Evolutionary conservation across 2,329 filamentous ascomycete species (phyloP).

Genomic region (Pseudogymnoascus sp.): DNA sequence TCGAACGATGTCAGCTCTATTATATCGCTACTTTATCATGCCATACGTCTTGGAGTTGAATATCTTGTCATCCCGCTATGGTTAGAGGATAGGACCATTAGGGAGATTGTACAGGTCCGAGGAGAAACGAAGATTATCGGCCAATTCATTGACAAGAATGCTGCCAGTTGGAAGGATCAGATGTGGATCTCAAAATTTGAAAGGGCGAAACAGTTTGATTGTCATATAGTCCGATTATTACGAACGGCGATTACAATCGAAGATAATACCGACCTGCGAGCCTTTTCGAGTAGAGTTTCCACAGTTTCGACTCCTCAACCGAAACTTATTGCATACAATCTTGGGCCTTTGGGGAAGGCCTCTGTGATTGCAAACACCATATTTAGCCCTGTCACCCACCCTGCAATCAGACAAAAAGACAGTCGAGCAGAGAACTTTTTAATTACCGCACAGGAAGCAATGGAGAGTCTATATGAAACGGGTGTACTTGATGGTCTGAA

Average conservation of each 20-base stretch:
- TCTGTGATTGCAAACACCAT: slow-evolving; percentile 50
- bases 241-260: slow-evolving; percentile 32
- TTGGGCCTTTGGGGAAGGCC: slow-evolving; percentile 43
- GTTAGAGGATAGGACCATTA: neutral
- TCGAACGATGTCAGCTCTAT: neutral
- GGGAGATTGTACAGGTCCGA: neutral
- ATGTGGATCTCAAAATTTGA: slow-evolving; percentile 4
- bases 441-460: slow-evolving; percentile 39
- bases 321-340: slow-evolving; percentile 44
- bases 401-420: slow-evolving; percentile 29
- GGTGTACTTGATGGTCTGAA: slow-evolving; percentile 59
- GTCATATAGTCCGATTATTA: slow-evolving; percentile 38
- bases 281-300: neutral
- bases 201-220: slow-evolving; percentile 1
- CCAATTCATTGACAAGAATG: neutral
- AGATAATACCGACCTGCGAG: slow-evolving; percentile 20
- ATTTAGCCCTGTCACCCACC: slow-evolving; percentile 46
- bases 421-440: neutral
- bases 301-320: neutral
- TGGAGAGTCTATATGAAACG: slow-evolving; percentile 53
- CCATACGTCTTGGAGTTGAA: slow-evolving; percentile 56
- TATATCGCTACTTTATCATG: slow-evolving; percentile 45
- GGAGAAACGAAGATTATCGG: neutral
- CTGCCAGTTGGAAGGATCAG: neutral
- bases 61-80: slow-evolving; percentile 39